These are phyloP conservation scores for Cryptomeria japonica DNA, from an alignment of 75 land plant species.

Conservation along the genomic window DNA sequence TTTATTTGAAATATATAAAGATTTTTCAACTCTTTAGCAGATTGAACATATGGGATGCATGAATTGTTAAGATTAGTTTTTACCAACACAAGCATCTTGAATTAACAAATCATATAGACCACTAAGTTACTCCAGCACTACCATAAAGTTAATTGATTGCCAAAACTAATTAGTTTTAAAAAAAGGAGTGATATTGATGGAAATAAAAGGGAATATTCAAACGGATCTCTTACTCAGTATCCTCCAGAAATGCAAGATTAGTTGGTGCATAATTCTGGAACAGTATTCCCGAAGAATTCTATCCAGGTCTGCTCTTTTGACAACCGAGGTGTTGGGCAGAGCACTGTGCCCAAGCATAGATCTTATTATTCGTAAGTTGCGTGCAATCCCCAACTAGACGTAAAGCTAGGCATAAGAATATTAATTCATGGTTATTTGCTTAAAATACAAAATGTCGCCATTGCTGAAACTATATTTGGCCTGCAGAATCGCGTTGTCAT, in stretches of 20 bases:
- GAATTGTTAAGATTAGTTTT: too few relatives aligned
- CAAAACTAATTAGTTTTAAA: too few relatives aligned
- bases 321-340: slow-evolving; percentile 92
- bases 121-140: too few relatives aligned
- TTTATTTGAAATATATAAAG: too few relatives aligned
- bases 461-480: background rate
- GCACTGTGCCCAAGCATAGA: slow-evolving; percentile 73
- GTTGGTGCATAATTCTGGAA: background rate
- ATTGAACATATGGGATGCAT: too few relatives aligned
- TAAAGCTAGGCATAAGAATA: background rate
- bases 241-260: background rate
- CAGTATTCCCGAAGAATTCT: slow-evolving; percentile 18
- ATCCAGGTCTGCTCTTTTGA: slow-evolving; percentile 90
- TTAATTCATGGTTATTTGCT: background rate
- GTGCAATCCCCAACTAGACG: background rate
- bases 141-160: too few relatives aligned
- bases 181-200: background rate
- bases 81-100: too few relatives aligned
- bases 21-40: too few relatives aligned
- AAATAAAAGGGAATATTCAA: background rate
- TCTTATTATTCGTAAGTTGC: slow-evolving; percentile 66
- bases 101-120: too few relatives aligned
- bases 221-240: background rate
- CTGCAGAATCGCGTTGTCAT: background rate
- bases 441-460: background rate